Evolutionary conservation across 208 protist species (phyloP).

Genomic region (Crithidia mellificae): DNA sequence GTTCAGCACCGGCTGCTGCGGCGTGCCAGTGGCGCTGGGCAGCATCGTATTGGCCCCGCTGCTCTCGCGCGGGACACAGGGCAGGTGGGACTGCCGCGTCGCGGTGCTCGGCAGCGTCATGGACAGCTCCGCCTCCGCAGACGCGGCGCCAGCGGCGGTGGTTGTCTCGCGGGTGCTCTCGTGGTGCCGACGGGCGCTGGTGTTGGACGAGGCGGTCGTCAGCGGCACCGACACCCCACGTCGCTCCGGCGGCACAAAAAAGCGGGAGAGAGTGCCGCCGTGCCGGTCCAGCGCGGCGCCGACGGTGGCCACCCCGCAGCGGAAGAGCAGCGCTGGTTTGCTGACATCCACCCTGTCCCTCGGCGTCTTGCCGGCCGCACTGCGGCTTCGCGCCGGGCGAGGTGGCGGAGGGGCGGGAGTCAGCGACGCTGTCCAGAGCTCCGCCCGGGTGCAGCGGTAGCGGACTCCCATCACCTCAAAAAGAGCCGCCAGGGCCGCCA

Average conservation of each 20-base stretch:
- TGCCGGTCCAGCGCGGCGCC: slow-evolving; percentile 13
- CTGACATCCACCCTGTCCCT: background rate
- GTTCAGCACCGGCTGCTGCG: slow-evolving; percentile 1
- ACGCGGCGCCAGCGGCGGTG: too few relatives aligned
- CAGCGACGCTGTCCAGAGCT: slow-evolving; percentile 27
- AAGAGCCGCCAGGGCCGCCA: slow-evolving; percentile 44
- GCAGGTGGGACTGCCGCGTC: slow-evolving; percentile 4
- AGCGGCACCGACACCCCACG: slow-evolving; percentile 3
- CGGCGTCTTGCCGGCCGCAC: background rate
- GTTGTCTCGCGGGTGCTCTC: too few relatives aligned
- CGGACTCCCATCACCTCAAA: slow-evolving; percentile 47
- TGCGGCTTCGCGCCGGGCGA: background rate
- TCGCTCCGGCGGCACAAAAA: slow-evolving; percentile 35
- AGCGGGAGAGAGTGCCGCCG: slow-evolving; percentile 35
- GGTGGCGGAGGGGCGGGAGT: too few relatives aligned
- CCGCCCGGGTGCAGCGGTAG: slow-evolving; percentile 39
- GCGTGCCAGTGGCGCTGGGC: slow-evolving; percentile 1
- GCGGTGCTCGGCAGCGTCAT: slow-evolving; percentile 7
- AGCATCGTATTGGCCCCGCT: slow-evolving; percentile 1
- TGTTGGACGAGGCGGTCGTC: background rate
- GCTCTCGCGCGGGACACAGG: slow-evolving; percentile 4
- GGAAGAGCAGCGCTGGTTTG: slow-evolving; percentile 27
- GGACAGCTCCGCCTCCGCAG: slow-evolving; percentile 5
- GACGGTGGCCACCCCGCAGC: slow-evolving; percentile 20
- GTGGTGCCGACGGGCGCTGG: too few relatives aligned